phyloP scores from a whole-genome alignment of 345 rosid genomes.

The Carallia brachiata region DNA sequence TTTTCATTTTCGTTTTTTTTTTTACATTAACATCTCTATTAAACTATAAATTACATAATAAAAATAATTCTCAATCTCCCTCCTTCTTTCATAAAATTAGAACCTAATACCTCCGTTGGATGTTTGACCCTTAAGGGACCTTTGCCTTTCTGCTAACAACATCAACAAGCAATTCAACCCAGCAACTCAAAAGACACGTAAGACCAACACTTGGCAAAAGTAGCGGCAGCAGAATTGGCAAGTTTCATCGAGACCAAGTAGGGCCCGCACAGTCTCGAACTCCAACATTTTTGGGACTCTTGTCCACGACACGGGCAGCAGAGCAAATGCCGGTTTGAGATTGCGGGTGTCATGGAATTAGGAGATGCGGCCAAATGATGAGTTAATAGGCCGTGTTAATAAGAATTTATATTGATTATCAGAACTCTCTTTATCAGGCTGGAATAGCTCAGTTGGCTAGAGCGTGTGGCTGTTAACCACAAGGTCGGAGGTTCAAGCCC shows the following conservation, averaged over 20 bases:
- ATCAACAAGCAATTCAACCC: constrained; percentile 59
- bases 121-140: background rate
- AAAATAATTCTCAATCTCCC: no score
- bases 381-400: no score
- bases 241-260: constrained; percentile 54
- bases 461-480: constrained; percentile 76
- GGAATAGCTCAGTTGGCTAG: constrained; percentile 66
- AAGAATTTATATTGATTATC: no score
- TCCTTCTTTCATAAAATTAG: no score
- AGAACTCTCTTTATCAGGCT: constrained; percentile 11
- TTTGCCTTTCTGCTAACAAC: constrained; percentile 35
- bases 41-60: no score
- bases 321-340: no score
- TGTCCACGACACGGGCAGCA: no score
- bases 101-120: no score
- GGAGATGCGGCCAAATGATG: no score
- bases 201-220: constrained; percentile 67
- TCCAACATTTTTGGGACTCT: constrained; percentile 41
- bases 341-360: no score
- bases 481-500: constrained; percentile 71
- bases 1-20: no score
- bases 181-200: constrained; percentile 72
- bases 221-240: constrained; percentile 60
- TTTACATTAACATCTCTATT: no score
- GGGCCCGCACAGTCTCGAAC: constrained; percentile 40